These are phyloP conservation scores for Pseudogymnoascus sp. DNA, from an alignment of 2,329 filamentous ascomycete species.

Conservation along the genomic window DNA sequence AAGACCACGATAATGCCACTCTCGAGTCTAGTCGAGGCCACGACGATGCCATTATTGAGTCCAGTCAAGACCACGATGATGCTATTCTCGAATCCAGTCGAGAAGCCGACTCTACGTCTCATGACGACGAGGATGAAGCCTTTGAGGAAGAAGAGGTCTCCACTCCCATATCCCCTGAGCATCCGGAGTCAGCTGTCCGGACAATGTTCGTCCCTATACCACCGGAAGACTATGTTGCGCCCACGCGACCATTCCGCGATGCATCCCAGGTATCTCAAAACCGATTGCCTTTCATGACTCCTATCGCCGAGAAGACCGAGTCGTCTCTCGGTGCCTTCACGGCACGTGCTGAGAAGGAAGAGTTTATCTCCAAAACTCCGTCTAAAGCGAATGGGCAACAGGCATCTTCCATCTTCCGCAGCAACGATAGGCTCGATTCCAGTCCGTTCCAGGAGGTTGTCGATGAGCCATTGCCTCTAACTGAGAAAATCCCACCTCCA, in stretches of 20 bases:
- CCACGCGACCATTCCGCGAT: conserved; percentile 72
- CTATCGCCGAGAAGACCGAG: conserved; percentile 93
- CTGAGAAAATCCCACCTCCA: conserved; percentile 43
- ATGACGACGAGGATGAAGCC: conserved; percentile 10
- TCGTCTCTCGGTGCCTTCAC: conserved; percentile 65
- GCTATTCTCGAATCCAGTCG: conserved; percentile 11
- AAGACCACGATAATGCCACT: conserved; percentile 13
- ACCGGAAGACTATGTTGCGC: conserved; percentile 78
- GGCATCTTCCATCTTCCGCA: neutral
- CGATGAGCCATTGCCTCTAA: conserved; percentile 38
- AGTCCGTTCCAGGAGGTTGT: conserved; percentile 65
- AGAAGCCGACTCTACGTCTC: conserved; percentile 11
- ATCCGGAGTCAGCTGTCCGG: conserved; percentile 40
- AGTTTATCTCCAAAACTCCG: conserved; percentile 66
- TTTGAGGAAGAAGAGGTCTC: conserved; percentile 32
- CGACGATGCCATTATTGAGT: conserved; percentile 23
- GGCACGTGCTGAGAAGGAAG: conserved; percentile 46
- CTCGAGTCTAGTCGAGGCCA: conserved; percentile 22
- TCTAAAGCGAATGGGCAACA: conserved; percentile 40
- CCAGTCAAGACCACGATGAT: neutral
- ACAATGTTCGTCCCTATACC: conserved; percentile 69
- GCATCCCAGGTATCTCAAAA: conserved; percentile 75
- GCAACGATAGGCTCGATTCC: conserved; percentile 11
- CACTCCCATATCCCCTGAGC: conserved; percentile 36
- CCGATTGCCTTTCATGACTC: conserved; percentile 94